Evolutionary conservation across 192 early-diverging fungal genomes (phyloP).

Genomic region (Coemansia guatemalensis): DNA sequence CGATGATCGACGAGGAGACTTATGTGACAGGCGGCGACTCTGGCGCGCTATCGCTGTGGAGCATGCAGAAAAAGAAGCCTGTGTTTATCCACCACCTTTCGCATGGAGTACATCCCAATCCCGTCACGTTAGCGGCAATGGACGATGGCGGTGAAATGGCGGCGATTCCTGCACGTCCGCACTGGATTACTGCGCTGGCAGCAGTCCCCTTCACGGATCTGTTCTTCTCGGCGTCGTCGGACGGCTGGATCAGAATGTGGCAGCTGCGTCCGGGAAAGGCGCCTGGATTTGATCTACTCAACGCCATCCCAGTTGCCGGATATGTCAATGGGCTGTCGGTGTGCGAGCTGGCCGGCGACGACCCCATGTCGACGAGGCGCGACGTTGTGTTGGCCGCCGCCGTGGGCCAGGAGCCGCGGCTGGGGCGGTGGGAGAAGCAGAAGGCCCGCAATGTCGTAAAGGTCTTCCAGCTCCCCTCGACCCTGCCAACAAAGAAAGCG

Average conservation of each 20-base stretch:
- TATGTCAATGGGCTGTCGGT: constrained; percentile 56
- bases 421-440: constrained; percentile 86
- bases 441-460: constrained; percentile 78
- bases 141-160: background rate
- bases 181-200: constrained; percentile 90
- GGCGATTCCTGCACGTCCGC: constrained; percentile 35
- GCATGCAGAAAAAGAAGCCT: constrained; percentile 88
- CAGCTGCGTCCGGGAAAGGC: constrained; percentile 68
- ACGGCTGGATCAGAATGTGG: constrained; percentile 89
- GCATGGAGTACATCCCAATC: constrained; percentile 69
- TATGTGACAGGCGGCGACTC: constrained; percentile 90
- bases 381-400: constrained; percentile 62
- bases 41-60: constrained; percentile 92
- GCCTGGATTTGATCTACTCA: constrained; percentile 53
- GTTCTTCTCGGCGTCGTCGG: constrained; percentile 87
- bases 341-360: constrained; percentile 20
- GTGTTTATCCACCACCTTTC: constrained; percentile 70
- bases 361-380: constrained; percentile 13
- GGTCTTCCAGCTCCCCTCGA: constrained; percentile 60
- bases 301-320: constrained; percentile 63
- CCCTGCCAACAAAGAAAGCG: background rate
- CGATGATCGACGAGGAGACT: constrained; percentile 90
- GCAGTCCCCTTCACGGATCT: constrained; percentile 82
- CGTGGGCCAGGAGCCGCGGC: constrained; percentile 84
- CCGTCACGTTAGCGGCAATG: constrained; percentile 2